Evolutionary conservation across 257 asterid genomes (phyloP).

Genomic region (Solanum pennellii): DNA sequence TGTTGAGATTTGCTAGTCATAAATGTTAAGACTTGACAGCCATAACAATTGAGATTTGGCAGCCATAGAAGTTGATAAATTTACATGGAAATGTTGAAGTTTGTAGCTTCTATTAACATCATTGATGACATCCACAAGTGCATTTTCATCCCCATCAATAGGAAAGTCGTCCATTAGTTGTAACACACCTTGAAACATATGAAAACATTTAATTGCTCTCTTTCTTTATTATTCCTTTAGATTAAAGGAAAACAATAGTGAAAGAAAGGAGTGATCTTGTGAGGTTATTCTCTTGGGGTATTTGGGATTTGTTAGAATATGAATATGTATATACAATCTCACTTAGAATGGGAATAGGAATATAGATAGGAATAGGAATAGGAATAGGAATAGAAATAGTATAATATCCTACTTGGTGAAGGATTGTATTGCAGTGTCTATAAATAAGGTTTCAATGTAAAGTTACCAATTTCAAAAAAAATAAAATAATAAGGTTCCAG

Average conservation of each 20-base stretch:
- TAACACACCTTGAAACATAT: background rate
- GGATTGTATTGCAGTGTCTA: background rate
- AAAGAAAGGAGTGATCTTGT: background rate
- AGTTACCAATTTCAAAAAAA: background rate
- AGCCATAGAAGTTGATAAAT: background rate
- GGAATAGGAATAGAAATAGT: background rate
- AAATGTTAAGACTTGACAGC: background rate
- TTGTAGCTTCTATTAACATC: background rate
- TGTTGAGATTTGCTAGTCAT: background rate
- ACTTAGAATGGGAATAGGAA: background rate
- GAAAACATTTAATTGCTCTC: background rate
- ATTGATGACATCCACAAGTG: background rate
- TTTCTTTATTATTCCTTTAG: background rate
- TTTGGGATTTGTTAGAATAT: background rate
- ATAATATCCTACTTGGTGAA: background rate
- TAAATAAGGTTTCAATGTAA: background rate
- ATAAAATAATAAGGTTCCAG: background rate
- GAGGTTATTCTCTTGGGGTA: background rate
- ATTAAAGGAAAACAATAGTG: background rate
- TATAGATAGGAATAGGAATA: no score
- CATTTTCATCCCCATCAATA: background rate
- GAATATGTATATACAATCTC: background rate
- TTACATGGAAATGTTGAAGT: background rate
- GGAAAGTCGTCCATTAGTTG: background rate
- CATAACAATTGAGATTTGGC: background rate